Conservation (phyloP, 2,329 filamentous ascomycete genomes). For the Neocucurbitaria cava region DNA sequence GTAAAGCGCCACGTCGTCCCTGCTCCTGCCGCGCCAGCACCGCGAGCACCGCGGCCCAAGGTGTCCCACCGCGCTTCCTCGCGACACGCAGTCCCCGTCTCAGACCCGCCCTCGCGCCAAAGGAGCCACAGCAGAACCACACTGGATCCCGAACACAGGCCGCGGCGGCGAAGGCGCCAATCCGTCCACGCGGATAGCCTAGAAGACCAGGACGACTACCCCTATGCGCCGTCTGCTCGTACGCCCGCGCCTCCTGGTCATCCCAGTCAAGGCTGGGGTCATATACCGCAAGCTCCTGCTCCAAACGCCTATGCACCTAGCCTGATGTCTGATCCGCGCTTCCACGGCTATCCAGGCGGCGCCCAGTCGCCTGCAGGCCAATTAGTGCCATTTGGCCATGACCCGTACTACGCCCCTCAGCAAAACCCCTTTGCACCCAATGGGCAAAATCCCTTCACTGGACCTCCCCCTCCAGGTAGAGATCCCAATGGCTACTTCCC, state of each 20-base stretch:
- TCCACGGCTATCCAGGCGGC: conserved; percentile 33
- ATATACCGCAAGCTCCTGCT: conserved; percentile 42
- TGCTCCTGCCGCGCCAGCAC: conserved; percentile 40
- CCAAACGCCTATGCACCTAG: conserved; percentile 49
- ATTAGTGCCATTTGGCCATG: conserved; percentile 45
- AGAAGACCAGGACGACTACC: conserved; percentile 56
- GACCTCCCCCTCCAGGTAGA: conserved; percentile 24
- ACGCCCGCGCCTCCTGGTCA: conserved; percentile 42
- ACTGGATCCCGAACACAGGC: conserved; percentile 37
- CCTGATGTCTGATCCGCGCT: conserved; percentile 46
- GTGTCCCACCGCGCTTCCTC: conserved; percentile 50
- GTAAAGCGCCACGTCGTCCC: conserved; percentile 35
- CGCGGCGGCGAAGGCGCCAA: conserved; percentile 41
- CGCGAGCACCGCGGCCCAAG: conserved; percentile 48
- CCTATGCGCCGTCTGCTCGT: conserved; percentile 40
- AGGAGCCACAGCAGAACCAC: conserved; percentile 43
- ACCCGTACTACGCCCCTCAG: conserved; percentile 50
- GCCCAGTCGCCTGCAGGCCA: conserved; percentile 32
- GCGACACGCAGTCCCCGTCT: conserved; percentile 40
- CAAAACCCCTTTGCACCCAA: conserved; percentile 42
- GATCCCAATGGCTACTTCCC: conserved; percentile 48
- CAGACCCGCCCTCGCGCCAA: conserved; percentile 42
- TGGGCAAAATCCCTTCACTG: conserved; percentile 34
- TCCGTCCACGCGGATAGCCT: conserved; percentile 51
- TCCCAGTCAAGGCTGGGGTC: conserved; percentile 45